phyloP scores from a whole-genome alignment of 2,329 filamentous ascomycete genomes.

The Phialemonium atrogriseum region DNA sequence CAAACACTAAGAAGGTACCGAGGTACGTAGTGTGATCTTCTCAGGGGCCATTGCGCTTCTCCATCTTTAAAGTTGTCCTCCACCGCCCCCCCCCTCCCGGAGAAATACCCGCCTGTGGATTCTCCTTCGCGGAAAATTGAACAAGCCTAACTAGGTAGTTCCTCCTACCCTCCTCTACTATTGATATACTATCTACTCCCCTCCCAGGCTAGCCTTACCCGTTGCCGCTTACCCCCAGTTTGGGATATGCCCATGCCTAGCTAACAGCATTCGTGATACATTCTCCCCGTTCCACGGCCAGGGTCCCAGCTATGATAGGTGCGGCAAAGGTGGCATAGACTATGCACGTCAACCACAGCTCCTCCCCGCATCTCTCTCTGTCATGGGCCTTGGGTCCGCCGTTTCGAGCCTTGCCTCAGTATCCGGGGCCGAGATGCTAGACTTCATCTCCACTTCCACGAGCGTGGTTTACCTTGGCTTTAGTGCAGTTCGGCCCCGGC shows the following conservation, averaged over 20 bases:
- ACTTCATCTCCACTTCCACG: not conserved
- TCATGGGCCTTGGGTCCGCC: not conserved
- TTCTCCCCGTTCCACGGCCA: not conserved
- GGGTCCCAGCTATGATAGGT: not conserved
- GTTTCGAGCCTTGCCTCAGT: not conserved
- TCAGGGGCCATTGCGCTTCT: not conserved
- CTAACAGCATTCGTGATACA: slow-evolving; percentile 1
- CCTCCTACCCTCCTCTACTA: too few species aligned
- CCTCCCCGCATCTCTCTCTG: not conserved
- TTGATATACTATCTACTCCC: too few species aligned
- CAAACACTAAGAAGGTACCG: too few species aligned
- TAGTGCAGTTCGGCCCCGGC: slow-evolving; percentile 10
- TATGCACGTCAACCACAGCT: not conserved
- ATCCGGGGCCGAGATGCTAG: not conserved
- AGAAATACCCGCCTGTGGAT: not conserved
- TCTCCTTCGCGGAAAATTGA: slow-evolving; percentile 2
- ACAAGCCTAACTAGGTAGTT: too few species aligned
- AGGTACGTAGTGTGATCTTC: not conserved
- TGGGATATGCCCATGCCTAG: too few species aligned
- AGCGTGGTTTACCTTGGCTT: slow-evolving; percentile 1
- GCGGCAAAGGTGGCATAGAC: not conserved
- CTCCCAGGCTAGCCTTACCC: too few species aligned
- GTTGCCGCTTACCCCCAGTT: too few species aligned
- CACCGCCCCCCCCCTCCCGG: not conserved
- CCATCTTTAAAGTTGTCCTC: not conserved